Evolutionary conservation across 179 eudicot genomes (phyloP), one percentile per base, ranked within the genome.

Genomic region (Actinidia arguta): DNA sequence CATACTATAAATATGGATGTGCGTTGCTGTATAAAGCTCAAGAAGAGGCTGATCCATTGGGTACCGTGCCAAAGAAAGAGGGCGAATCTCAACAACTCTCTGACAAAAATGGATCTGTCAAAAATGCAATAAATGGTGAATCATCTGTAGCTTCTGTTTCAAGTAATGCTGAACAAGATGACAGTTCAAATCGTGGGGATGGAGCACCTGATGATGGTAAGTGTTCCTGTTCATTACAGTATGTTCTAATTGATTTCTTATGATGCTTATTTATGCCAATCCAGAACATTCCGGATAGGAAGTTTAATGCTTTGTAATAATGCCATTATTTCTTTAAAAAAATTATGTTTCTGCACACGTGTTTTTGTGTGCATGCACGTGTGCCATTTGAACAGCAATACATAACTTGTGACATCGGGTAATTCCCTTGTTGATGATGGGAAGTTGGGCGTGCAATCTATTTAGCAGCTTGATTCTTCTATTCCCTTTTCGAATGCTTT

Each of bases 11-110:
- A 80, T 96, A 90, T 81, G 99, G 99, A 10, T 86, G 91, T 88
- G 98, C 93, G 18, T 89, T 96, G 82, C 85, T 96, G 81, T 84
- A 89, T 89, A 95, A 96, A 92, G 97, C 98, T 68, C 98, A 96
- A 84, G 99, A 96, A 63, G 99, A 96, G 87, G 85, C 98, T 86
- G 99, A 96, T 86, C 97, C 98, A 20, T 78, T 96, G 68, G 98
- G 85, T 66, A 50, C 87, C 31, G 85, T 95, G 88, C 98, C 98
- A 3, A 95, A 95, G 85, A 95, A 96, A 85, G 94, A 95, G 84
- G 88, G 86, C 48, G 93, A 80, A 80, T 87, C 97, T 27, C 80
- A 77, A 44, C 89, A 83, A 44, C 89, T 81, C 81, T 88, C 96
- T 54, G 80, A 81, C 25, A 93, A 85, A 89, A 85, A 84, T 81